These are phyloP conservation scores for Entophlyctis luteolus DNA, from an alignment of 192 early-diverging fungal species.

Conservation along the genomic window DNA sequence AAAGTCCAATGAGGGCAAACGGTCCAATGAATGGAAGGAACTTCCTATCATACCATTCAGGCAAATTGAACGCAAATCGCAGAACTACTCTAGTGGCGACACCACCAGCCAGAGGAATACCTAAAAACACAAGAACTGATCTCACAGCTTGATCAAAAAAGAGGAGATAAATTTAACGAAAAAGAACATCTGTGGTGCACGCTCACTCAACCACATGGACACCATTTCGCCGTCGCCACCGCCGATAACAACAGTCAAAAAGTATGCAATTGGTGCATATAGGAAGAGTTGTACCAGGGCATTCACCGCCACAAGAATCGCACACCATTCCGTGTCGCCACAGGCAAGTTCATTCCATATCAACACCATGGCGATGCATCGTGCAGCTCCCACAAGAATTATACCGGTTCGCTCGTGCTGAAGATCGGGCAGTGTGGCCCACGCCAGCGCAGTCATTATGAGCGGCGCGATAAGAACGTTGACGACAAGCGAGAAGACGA, in stretches of 20 bases:
- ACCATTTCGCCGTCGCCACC: constrained; percentile 21
- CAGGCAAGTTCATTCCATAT: constrained; percentile 70
- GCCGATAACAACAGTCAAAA: constrained; percentile 55
- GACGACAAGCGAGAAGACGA: constrained; percentile 53
- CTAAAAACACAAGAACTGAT: constrained; percentile 62
- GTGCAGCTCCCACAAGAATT: constrained; percentile 48
- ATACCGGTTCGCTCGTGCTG: constrained; percentile 64
- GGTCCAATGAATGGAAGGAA: constrained; percentile 58
- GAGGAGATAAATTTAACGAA: background rate
- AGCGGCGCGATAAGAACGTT: constrained; percentile 69
- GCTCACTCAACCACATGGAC: constrained; percentile 50
- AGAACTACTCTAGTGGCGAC: constrained; percentile 52
- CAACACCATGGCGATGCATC: constrained; percentile 77
- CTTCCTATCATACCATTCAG: constrained; percentile 50
- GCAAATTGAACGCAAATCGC: background rate
- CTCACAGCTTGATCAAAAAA: constrained; percentile 17
- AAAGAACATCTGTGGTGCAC: constrained; percentile 4
- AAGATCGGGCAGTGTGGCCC: constrained; percentile 64
- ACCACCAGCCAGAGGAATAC: constrained; percentile 60
- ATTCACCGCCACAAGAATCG: constrained; percentile 68
- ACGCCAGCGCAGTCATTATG: constrained; percentile 64
- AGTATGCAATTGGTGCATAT: constrained; percentile 56
- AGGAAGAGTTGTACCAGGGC: constrained; percentile 63
- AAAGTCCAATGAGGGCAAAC: constrained; percentile 52
- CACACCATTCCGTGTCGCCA: constrained; percentile 66